These are phyloP conservation scores for Phytophthora constricta DNA, from an alignment of 352 stramenopile genomes.

Conservation along the genomic window DNA sequence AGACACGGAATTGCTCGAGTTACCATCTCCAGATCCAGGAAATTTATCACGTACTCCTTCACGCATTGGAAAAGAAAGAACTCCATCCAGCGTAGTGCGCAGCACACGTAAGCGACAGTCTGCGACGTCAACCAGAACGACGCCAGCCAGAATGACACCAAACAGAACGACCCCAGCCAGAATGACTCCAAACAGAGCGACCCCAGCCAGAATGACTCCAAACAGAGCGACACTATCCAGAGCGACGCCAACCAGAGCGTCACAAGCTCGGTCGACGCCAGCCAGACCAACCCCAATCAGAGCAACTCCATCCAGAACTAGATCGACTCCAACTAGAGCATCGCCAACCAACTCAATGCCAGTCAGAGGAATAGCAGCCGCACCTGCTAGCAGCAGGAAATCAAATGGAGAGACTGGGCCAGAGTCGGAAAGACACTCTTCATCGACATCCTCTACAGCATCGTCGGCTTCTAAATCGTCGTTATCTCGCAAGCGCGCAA, in stretches of 20 bases:
- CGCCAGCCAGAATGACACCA: not conserved
- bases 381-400: conserved; percentile 17
- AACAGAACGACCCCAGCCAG: not conserved
- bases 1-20: conserved; percentile 28
- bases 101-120: not conserved
- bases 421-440: conserved; percentile 7
- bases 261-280: not conserved
- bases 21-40: conserved; percentile 11
- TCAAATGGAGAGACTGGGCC: conserved; percentile 2
- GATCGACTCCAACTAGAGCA: not conserved
- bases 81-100: conserved; percentile 5
- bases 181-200: not conserved
- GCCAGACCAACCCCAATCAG: not conserved
- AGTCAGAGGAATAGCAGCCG: not conserved
- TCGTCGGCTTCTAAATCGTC: conserved; percentile 22
- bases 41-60: not conserved
- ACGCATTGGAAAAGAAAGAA: conserved; percentile 13
- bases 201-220: not conserved
- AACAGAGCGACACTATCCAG: not conserved
- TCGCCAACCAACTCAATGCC: not conserved
- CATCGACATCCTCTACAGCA: conserved; percentile 16
- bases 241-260: not conserved
- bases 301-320: not conserved
- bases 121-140: too few relatives aligned
- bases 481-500: conserved; percentile 36